A percentile compares a stretch with the other conserved stretches of the same genome.
phyloP scores from a whole-genome alignment of 805 yeast genomes.

The Lachancea thermotolerans region DNA sequence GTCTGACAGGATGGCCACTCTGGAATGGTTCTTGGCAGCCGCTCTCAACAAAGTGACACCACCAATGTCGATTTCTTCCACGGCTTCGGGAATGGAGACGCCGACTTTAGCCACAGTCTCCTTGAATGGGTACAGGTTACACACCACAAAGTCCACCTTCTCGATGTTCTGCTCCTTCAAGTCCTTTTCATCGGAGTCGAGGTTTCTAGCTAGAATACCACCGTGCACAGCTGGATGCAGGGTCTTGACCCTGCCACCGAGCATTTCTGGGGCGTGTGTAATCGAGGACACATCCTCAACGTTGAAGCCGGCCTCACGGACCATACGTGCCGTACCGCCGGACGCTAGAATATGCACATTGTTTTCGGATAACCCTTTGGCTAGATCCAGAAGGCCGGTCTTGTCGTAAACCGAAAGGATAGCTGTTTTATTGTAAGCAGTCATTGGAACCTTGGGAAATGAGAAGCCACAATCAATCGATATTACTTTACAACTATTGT shows the following conservation, averaged over 20 bases:
- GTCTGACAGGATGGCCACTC: conserved; percentile 93
- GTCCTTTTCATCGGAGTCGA: conserved; percentile 86
- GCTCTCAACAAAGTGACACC: conserved; percentile 97
- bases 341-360: conserved; percentile 91
- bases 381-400: conserved; percentile 91
- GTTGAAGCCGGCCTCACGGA: conserved; percentile 96
- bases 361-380: conserved; percentile 86
- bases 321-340: conserved; percentile 93
- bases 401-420: conserved; percentile 95
- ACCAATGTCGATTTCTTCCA: conserved; percentile 97
- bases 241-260: conserved; percentile 97
- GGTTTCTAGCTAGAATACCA: conserved; percentile 90
- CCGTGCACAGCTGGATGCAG: conserved; percentile 99
- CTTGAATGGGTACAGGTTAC: conserved; percentile 97
- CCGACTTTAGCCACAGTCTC: conserved; percentile 94
- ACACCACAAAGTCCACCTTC: conserved; percentile 93
- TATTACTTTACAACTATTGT: not conserved
- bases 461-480: not conserved
- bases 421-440: conserved; percentile 64
- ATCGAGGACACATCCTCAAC: conserved; percentile 93
- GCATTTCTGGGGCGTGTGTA: conserved; percentile 98
- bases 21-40: conserved; percentile 95
- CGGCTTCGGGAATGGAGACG: conserved; percentile 95
- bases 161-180: conserved; percentile 84
- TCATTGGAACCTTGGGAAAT: not conserved